These are phyloP conservation scores for Pholiota conissans DNA, from an alignment of 768 basidiomycete species.

Conservation along the genomic window DNA sequence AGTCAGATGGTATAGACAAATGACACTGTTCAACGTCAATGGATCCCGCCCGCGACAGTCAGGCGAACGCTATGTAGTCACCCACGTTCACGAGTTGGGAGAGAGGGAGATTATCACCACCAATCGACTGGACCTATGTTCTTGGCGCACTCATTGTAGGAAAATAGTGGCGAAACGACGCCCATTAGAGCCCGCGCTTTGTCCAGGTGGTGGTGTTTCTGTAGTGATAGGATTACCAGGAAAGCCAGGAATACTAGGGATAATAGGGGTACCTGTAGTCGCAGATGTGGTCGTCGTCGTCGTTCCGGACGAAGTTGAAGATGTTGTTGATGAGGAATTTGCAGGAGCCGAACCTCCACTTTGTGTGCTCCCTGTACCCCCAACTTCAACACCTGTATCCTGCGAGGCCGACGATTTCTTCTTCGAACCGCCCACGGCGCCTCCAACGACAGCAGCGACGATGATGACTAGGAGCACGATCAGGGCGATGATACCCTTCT, in stretches of 20 bases:
- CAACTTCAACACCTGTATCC: too few relatives aligned
- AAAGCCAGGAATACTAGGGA: background rate
- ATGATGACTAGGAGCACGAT: slow-evolving; percentile 36
- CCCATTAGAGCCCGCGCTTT: background rate
- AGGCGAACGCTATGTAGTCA: background rate
- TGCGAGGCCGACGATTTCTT: slow-evolving; percentile 9
- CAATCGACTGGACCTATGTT: too few relatives aligned
- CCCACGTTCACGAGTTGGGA: background rate
- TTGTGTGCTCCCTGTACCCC: too few relatives aligned
- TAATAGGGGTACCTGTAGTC: background rate
- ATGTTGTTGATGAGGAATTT: too few relatives aligned
- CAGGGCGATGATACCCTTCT: slow-evolving; percentile 43
- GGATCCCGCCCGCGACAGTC: background rate
- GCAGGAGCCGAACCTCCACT: too few relatives aligned
- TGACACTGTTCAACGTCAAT: background rate
- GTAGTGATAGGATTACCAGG: background rate
- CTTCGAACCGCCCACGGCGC: slow-evolving; percentile 54
- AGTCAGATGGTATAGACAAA: background rate
- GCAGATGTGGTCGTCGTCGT: background rate
- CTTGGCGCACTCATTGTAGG: too few relatives aligned
- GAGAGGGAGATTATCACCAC: too few relatives aligned
- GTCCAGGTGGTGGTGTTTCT: background rate
- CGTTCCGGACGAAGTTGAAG: background rate
- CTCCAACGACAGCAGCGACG: slow-evolving; percentile 54
- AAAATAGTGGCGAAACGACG: too few relatives aligned